phyloP scores from a whole-genome alignment of 169 alveolate genomes.

The Cryptosporidium bovis region DNA sequence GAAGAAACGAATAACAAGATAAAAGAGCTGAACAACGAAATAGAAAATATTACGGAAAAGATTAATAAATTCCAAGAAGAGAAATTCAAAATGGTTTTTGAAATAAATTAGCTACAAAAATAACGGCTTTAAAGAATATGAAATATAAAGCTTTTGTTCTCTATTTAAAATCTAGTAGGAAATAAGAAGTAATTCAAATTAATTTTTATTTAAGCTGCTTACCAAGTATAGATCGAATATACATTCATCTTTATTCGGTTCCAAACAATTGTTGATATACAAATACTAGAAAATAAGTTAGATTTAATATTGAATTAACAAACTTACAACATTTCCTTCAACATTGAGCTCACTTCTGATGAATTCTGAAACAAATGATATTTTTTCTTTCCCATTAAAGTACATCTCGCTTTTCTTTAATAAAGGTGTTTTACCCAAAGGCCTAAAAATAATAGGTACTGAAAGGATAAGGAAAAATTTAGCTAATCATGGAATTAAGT shows the following conservation, averaged over 20 bases:
- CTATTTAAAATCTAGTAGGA: conserved; percentile 4
- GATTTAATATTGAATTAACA: not conserved
- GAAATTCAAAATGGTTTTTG: conserved; percentile 19
- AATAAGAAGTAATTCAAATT: not conserved
- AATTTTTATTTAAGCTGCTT: not conserved
- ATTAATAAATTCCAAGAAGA: conserved; percentile 31
- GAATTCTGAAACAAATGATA: not conserved
- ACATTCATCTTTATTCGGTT: conserved; percentile 46
- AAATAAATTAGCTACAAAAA: conserved; percentile 12
- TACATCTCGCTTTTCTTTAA: not conserved
- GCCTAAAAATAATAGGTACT: conserved; percentile 45
- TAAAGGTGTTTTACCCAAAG: conserved; percentile 18
- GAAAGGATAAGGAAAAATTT: not conserved
- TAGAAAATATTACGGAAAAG: not conserved
- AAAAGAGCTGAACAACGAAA: conserved; percentile 16
- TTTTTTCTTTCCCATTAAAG: conserved; percentile 14
- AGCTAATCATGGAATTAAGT: not conserved
- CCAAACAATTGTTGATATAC: conserved; percentile 28
- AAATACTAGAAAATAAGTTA: conserved; percentile 6
- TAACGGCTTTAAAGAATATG: conserved; percentile 21
- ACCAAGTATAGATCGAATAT: conserved; percentile 52
- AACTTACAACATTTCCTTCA: conserved; percentile 48
- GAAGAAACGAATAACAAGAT: conserved; percentile 15
- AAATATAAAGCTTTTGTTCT: conserved; percentile 20
- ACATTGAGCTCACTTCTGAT: conserved; percentile 2